Base-by-base conservation (phyloP, 345 rosid genomes). In the Psidium guajava region DNA sequence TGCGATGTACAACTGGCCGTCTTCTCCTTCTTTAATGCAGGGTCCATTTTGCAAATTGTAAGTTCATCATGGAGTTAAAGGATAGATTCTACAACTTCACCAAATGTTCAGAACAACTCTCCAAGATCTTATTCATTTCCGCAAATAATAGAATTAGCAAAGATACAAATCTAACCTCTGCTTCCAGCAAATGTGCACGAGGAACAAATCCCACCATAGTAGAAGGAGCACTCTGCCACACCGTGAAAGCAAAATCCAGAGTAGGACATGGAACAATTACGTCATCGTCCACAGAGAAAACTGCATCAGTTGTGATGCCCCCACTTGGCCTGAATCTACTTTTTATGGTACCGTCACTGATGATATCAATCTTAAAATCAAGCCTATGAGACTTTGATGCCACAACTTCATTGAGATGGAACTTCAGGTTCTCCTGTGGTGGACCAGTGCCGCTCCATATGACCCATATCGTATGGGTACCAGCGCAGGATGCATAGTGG, bases 181-280 rank as follows among this genome's bases (percentile, higher is more conserved):
- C 14, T 85, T 89, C 81, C 28, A 85, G 83, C 85, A 56, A 83
- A 87, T 89, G 89, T 82, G 85, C 49, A 18, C 88, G 87, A 83
- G 91, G 88, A 50, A 84, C 73, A 51, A 86, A 89, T 54, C 91
- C 91, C 16, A 87, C 89, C 87, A 89, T 87, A 20, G 81, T 77
- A n/a, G 59, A 32, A n/a, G 91, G 87, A 61, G 88, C 87, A 58
- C 55, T 86, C 69, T 83, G 85, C 89, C 89, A 86, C n/a, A 86
- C 86, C 6, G 84, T 49, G 85, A 87, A 86, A 82, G 89, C 88
- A 56, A 89, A 86, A 55, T 86, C 89, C 81, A 89, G 84, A 21
- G 57, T 24, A 6, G 86, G 49, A 83, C 91, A 89, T 5, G 91
- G 89, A 58, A 89, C 84, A 54, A 87, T 87, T 13, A 87, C 85